Evolutionary conservation across 306 rosid genomes (phyloP).

Genomic region (Fragaria ananassa): DNA sequence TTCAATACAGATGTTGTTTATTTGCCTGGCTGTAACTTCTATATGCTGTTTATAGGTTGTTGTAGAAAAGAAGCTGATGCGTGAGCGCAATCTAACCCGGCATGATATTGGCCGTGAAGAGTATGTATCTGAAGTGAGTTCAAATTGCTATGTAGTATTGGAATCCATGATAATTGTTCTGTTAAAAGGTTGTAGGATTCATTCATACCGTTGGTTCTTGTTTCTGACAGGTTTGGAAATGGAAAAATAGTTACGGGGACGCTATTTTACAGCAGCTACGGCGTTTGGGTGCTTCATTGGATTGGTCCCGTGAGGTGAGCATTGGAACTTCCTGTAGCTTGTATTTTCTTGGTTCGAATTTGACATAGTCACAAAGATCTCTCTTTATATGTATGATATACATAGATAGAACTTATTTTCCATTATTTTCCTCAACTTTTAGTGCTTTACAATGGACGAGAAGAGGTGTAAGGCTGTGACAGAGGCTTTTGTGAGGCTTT

Average conservation of each 20-base stretch:
- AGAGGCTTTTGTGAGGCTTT: constrained; percentile 88
- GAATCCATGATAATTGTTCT: constrained; percentile 1
- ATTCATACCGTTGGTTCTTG: constrained; percentile 24
- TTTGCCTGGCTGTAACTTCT: not conserved
- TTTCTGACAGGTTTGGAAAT: constrained; percentile 76
- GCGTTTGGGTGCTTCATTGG: constrained; percentile 88
- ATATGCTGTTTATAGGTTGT: constrained; percentile 54
- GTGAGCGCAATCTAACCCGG: constrained; percentile 60
- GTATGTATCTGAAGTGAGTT: constrained; percentile 70
- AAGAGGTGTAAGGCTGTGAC: constrained; percentile 79
- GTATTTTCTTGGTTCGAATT: not conserved
- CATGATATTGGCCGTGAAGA: constrained; percentile 87
- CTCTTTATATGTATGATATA: not conserved
- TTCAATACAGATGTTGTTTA: not conserved
- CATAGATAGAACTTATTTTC: not conserved
- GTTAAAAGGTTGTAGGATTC: constrained; percentile 1
- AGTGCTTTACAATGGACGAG: constrained; percentile 99
- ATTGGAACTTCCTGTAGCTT: constrained; percentile 1
- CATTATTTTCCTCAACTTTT: constrained; percentile 11
- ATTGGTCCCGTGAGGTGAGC: constrained; percentile 96
- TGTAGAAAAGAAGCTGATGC: constrained; percentile 96
- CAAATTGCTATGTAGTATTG: constrained; percentile 10
- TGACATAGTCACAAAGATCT: not conserved
- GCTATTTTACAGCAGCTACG: constrained; percentile 80
- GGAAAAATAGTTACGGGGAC: constrained; percentile 84